Evolutionary conservation across 768 basidiomycete genomes (phyloP).

Genomic region (Mycena venus): DNA sequence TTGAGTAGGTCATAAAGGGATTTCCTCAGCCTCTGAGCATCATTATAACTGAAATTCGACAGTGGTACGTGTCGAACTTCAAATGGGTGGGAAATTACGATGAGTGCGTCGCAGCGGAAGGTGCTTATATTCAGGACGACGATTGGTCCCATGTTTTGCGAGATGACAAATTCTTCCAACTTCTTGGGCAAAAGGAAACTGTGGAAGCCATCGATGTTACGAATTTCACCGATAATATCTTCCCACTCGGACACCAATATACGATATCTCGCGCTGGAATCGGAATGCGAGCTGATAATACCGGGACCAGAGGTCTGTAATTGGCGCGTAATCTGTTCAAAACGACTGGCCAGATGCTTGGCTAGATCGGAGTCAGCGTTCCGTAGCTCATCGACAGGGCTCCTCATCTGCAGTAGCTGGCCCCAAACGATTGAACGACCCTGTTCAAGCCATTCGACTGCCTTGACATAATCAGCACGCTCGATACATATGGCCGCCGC

Average conservation of each 20-base stretch:
- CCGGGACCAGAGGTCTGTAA: background rate
- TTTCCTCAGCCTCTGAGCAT: background rate
- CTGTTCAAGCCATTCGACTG: slow-evolving; percentile 40
- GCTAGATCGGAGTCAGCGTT: slow-evolving; percentile 1
- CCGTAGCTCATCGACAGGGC: slow-evolving; percentile 34
- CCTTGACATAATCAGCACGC: background rate
- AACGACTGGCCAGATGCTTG: background rate
- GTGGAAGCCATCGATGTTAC: background rate
- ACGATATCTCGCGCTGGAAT: background rate
- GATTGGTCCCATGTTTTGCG: background rate
- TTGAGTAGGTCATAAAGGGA: background rate
- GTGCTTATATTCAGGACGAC: background rate
- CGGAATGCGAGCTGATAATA: background rate
- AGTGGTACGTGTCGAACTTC: background rate
- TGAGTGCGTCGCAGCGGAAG: background rate
- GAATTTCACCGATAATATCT: background rate
- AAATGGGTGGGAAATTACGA: background rate
- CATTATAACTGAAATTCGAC: background rate
- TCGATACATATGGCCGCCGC: slow-evolving; percentile 31
- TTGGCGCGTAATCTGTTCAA: background rate
- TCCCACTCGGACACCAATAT: background rate
- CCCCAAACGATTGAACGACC: slow-evolving; percentile 39
- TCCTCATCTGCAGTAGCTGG: slow-evolving; percentile 35
- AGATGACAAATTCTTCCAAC: background rate
- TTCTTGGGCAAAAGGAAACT: background rate